Percentiles rank a stretch among this genome's conserved stretches.
Evolutionary conservation across 2,329 filamentous ascomycete genomes (phyloP).

Genomic region (Trichothecium roseum): DNA sequence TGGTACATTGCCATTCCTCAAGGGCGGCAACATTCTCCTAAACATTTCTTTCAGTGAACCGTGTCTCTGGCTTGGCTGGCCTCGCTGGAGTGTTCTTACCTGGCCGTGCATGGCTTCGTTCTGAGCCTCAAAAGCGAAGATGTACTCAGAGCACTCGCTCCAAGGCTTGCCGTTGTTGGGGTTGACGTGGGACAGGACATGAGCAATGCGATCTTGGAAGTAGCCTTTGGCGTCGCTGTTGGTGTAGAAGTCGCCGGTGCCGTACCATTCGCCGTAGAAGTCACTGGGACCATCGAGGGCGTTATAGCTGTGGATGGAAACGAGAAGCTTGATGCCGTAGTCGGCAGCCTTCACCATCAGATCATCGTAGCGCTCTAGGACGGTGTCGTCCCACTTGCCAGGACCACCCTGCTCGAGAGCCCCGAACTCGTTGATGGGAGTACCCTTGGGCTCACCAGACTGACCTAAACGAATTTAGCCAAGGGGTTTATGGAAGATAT

Average conservation of each 20-base stretch:
- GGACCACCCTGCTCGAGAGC: constrained; percentile 5
- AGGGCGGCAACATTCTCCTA: constrained; percentile 9
- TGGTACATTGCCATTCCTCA: constrained; percentile 12
- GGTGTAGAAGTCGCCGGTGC: constrained; percentile 7
- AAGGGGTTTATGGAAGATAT: neutral
- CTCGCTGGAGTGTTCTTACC: no score
- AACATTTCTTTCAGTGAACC: neutral
- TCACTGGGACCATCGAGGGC: constrained; percentile 5
- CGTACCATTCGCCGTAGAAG: constrained; percentile 8
- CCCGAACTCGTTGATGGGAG: constrained; percentile 3
- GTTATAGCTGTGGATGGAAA: constrained; percentile 9
- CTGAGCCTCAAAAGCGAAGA: constrained; percentile 13
- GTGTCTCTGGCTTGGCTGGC: no score
- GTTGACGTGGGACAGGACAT: constrained; percentile 7
- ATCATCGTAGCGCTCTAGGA: constrained; percentile 7
- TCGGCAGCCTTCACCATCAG: constrained; percentile 6
- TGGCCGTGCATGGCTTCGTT: constrained; percentile 13
- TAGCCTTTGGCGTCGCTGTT: constrained; percentile 4
- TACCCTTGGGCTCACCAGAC: constrained; percentile 2
- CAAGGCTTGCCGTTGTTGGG: constrained; percentile 8
- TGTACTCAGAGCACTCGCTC: constrained; percentile 11
- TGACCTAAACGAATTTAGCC: neutral
- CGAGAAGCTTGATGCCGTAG: constrained; percentile 9
- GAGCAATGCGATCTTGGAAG: constrained; percentile 7
- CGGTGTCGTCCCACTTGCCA: constrained; percentile 7